Percentiles rank a stretch among this genome's conserved stretches.
Conservation (phyloP, 2,329 filamentous ascomycete genomes). For the Aspergillus fijiensis region DNA sequence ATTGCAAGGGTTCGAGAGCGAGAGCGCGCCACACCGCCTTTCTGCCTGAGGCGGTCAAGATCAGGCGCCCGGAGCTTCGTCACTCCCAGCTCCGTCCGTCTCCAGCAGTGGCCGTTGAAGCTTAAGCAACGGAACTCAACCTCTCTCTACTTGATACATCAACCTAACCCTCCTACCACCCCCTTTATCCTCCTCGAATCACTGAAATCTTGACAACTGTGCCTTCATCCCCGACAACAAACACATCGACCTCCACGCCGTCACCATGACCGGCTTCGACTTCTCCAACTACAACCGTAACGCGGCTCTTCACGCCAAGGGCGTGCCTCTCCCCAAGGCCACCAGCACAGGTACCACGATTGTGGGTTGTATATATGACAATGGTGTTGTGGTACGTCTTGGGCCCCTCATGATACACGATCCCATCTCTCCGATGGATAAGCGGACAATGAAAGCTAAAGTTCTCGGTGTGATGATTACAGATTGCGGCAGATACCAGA, state of each 20-base stretch:
- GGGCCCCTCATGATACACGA: neutral
- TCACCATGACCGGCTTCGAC: conserved; percentile 91
- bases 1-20: conserved; percentile 6
- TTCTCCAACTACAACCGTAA: conserved; percentile 99
- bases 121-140: neutral
- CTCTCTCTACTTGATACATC: neutral
- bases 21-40: conserved; percentile 6
- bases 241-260: conserved; percentile 17
- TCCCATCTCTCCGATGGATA: neutral
- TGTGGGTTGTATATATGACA: conserved; percentile 94
- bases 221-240: conserved; percentile 22
- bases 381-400: conserved; percentile 80
- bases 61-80: conserved; percentile 46
- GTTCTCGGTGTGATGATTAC: conserved; percentile 1
- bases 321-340: conserved; percentile 92
- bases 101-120: neutral
- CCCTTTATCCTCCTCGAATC: neutral
- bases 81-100: conserved; percentile 35
- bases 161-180: neutral
- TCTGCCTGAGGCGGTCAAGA: conserved; percentile 24
- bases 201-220: neutral
- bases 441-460: no score
- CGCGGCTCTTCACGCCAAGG: conserved; percentile 87
- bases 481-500: conserved; percentile 98
- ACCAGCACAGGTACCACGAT: conserved; percentile 99